phyloP scores from a whole-genome alignment of 768 basidiomycete species.

The Leccinum imitatum region DNA sequence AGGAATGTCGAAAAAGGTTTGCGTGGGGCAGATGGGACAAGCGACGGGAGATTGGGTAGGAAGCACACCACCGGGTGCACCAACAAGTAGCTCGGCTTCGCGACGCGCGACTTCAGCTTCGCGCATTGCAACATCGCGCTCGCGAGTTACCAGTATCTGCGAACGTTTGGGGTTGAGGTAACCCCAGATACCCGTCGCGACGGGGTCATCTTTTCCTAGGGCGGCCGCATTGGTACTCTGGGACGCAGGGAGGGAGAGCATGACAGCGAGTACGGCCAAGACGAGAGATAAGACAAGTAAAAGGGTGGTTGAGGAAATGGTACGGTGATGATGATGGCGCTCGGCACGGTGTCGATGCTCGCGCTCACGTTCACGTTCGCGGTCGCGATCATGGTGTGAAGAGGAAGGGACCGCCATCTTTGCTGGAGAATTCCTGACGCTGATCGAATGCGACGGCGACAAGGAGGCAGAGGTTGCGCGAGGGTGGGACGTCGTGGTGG shows the following conservation, averaged over 20 bases:
- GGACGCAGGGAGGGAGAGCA: constrained; percentile 79
- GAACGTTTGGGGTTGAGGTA: constrained; percentile 81
- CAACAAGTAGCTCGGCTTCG: constrained; percentile 81
- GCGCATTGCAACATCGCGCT: constrained; percentile 75
- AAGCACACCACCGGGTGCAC: constrained; percentile 79
- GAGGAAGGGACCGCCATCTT: constrained; percentile 88
- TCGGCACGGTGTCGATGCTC: constrained; percentile 58
- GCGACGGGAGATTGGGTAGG: constrained; percentile 48
- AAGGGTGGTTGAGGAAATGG: constrained; percentile 87
- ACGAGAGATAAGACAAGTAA: constrained; percentile 84
- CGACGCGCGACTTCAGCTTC: constrained; percentile 89
- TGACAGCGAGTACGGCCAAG: constrained; percentile 84
- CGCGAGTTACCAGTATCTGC: constrained; percentile 75
- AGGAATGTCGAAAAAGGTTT: constrained; percentile 55
- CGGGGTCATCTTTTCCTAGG: constrained; percentile 37
- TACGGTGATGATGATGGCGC: constrained; percentile 76
- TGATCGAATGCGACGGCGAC: constrained; percentile 65
- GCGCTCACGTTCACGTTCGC: constrained; percentile 51
- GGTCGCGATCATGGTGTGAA: constrained; percentile 67
- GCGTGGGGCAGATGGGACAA: constrained; percentile 59
- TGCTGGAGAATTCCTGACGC: constrained; percentile 47
- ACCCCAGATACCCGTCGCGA: constrained; percentile 58
- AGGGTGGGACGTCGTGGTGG: constrained; percentile 73
- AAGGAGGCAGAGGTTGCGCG: constrained; percentile 65
- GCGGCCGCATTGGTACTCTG: constrained; percentile 31